phyloP scores from a whole-genome alignment of 1,284 basidiomycete genomes.

The Marasmius oreades region DNA sequence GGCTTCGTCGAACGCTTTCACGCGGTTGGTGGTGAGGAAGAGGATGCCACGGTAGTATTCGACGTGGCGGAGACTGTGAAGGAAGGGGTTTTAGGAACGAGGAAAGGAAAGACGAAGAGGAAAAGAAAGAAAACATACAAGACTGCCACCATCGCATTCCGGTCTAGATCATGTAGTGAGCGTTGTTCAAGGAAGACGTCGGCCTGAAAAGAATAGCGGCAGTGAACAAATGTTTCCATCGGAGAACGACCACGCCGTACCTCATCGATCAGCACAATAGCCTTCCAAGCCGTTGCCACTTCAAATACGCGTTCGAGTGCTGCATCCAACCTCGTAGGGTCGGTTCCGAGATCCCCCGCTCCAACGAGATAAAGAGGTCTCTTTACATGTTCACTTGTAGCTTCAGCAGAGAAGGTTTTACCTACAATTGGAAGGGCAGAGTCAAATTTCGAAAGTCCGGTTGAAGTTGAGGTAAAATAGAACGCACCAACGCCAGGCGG shows the following conservation, averaged over 20 bases:
- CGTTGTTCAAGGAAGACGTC: conserved; percentile 63
- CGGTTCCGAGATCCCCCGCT: conserved; percentile 55
- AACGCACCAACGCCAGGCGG: conserved; percentile 57
- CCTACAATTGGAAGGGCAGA: conserved; percentile 24
- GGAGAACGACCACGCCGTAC: conserved; percentile 14
- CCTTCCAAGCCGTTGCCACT: conserved; percentile 58
- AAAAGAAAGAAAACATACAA: conserved; percentile 33
- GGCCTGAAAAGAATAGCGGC: conserved; percentile 25
- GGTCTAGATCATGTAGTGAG: conserved; percentile 54
- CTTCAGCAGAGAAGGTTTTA: conserved; percentile 55
- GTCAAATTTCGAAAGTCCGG: not conserved
- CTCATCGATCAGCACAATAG: conserved; percentile 62
- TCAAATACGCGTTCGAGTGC: conserved; percentile 45
- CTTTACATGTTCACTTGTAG: conserved; percentile 56
- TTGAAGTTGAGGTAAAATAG: conserved; percentile 14
- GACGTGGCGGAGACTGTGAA: conserved; percentile 5
- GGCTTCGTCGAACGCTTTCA: conserved; percentile 61
- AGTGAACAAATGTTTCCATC: not conserved
- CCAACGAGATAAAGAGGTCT: conserved; percentile 58
- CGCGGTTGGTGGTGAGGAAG: conserved; percentile 66
- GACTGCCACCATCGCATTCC: conserved; percentile 65
- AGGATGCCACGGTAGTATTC: conserved; percentile 66
- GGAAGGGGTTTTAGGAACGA: not conserved
- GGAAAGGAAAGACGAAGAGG: not conserved
- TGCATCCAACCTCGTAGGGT: conserved; percentile 38